phyloP scores from a whole-genome alignment of 1,139 yeast species.

The Nadsonia commutata region DNA sequence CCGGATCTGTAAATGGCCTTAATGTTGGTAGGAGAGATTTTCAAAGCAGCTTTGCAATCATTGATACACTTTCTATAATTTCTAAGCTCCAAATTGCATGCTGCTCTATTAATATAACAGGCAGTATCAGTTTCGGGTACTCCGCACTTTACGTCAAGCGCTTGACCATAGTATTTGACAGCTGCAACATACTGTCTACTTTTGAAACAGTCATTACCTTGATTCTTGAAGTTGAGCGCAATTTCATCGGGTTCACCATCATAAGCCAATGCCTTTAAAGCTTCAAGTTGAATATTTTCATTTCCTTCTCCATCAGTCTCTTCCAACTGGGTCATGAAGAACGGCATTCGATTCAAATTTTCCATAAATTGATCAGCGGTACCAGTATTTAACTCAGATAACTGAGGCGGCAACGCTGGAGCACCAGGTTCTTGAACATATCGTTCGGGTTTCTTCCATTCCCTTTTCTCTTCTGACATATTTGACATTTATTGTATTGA shows the following conservation, averaged over 20 bases:
- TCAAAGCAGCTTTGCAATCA: conserved; percentile 65
- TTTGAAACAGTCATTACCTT: conserved; percentile 80
- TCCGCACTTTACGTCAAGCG: conserved; percentile 43
- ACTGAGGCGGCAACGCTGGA: conserved; percentile 73
- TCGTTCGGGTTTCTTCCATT: conserved; percentile 27
- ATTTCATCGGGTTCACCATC: conserved; percentile 93
- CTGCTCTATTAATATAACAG: conserved; percentile 70
- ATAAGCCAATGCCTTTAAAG: conserved; percentile 78
- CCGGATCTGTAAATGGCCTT: conserved; percentile 84
- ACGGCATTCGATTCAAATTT: conserved; percentile 75
- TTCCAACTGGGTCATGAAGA: conserved; percentile 84
- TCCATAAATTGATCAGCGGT: conserved; percentile 61
- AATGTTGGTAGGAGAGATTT: conserved; percentile 49
- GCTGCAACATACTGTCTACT: conserved; percentile 63
- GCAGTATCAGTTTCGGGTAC: conserved; percentile 43
- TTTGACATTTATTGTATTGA: not conserved
- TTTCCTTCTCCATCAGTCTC: conserved; percentile 69
- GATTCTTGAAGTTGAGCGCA: conserved; percentile 78
- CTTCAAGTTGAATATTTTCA: conserved; percentile 64
- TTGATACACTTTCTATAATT: conserved; percentile 78
- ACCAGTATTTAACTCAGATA: conserved; percentile 17
- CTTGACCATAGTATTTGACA: conserved; percentile 63
- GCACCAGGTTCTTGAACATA: conserved; percentile 66
- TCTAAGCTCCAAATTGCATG: conserved; percentile 63
- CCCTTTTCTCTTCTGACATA: conserved; percentile 13